These are phyloP conservation scores for Thalassiosira pacifica DNA, from an alignment of 352 stramenopile species.

Conservation along the genomic window DNA sequence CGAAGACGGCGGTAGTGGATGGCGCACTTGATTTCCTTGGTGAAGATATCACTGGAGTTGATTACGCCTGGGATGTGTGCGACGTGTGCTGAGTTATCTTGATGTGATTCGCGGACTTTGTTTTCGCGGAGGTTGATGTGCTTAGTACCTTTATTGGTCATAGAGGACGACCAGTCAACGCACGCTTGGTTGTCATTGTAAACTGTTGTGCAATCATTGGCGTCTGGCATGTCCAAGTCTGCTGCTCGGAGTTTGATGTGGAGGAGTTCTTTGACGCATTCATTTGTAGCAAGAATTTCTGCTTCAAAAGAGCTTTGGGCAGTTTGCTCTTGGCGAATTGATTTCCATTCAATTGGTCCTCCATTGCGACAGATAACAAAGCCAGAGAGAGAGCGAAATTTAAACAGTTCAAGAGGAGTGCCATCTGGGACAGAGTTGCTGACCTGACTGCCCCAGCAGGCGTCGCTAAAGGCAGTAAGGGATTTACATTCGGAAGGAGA, in stretches of 20 bases:
- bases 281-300: conserved; percentile 17
- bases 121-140: conserved; percentile 22
- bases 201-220: background rate
- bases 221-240: background rate
- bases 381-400: conserved; percentile 7
- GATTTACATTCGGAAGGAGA: background rate
- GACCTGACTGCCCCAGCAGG: conserved; percentile 13
- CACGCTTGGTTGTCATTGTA: conserved; percentile 39
- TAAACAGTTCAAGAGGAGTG: conserved; percentile 4
- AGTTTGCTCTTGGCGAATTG: background rate
- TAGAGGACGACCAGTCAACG: conserved; percentile 8
- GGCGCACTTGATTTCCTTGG: conserved; percentile 3
- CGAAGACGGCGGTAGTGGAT: no score
- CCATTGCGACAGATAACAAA: background rate
- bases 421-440: background rate
- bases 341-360: conserved; percentile 21
- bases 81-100: background rate
- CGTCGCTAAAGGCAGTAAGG: background rate
- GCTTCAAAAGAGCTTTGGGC: conserved; percentile 13
- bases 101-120: background rate
- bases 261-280: background rate
- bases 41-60: conserved; percentile 26
- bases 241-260: background rate
- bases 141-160: conserved; percentile 12
- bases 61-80: background rate